Evolutionary conservation across 495 filamentous ascomycete species (phyloP).

Genomic region (Cenococcum geophilum): DNA sequence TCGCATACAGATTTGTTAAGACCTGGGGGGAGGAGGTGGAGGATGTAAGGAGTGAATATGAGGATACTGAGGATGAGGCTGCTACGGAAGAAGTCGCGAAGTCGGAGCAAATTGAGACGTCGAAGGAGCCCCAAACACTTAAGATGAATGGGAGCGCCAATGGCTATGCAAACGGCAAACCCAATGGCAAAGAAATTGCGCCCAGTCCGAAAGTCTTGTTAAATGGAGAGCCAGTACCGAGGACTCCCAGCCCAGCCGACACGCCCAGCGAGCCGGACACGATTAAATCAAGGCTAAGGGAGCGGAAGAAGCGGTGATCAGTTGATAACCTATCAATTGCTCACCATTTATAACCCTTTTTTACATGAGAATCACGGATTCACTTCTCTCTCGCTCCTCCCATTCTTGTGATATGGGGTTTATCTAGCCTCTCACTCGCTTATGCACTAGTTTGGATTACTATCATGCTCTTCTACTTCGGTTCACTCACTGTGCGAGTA

Average conservation of each 20-base stretch:
- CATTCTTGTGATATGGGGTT: background rate
- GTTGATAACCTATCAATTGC: background rate
- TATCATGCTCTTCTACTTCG: no score
- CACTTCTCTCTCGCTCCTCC: background rate
- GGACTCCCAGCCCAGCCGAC: background rate
- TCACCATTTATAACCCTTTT: background rate
- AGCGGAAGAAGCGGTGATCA: slow-evolving; percentile 2
- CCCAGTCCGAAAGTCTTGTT: background rate
- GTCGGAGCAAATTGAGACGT: background rate
- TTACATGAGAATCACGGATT: background rate
- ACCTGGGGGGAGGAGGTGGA: slow-evolving; percentile 20
- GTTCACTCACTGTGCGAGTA: no score
- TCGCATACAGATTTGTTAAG: slow-evolving; percentile 32
- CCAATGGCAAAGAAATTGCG: background rate
- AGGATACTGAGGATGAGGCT: slow-evolving; percentile 33
- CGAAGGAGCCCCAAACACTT: background rate
- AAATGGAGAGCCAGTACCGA: background rate
- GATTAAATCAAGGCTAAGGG: background rate
- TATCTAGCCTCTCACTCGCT: background rate
- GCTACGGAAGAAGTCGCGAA: slow-evolving; percentile 11
- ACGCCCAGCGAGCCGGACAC: background rate
- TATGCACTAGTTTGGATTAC: background rate
- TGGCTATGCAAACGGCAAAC: background rate
- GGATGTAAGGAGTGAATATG: slow-evolving; percentile 40
- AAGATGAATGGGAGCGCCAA: background rate